A percentile compares a stretch with the other conserved stretches of the same genome.
These are phyloP conservation scores for Dictyostelium brefeldianum DNA, from an alignment of 78 protist genomes.

Conservation along the genomic window DNA sequence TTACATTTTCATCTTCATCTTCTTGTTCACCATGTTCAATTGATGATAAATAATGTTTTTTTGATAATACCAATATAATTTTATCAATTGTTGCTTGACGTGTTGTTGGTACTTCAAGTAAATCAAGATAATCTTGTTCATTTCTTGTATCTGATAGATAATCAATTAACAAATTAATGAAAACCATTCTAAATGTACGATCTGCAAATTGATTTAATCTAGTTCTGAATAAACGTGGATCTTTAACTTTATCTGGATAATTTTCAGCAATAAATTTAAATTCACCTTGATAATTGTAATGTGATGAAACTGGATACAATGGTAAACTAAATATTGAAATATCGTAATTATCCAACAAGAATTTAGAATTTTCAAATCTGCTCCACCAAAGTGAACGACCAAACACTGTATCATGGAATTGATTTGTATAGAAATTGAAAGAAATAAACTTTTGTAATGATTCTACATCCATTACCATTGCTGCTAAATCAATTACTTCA, in stretches of 20 bases:
- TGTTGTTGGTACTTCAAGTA: too few relatives aligned
- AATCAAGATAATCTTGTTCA: too few relatives aligned
- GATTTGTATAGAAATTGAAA: neutral
- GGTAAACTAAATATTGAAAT: neutral
- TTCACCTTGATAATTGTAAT: neutral
- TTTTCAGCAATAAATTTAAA: neutral
- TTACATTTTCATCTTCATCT: too few relatives aligned
- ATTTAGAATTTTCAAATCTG: neutral
- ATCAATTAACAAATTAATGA: neutral
- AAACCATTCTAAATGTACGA: neutral
- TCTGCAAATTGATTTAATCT: neutral
- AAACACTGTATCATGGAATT: neutral
- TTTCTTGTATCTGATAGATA: neutral
- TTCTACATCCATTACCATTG: neutral
- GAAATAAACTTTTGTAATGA: neutral
- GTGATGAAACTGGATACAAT: neutral
- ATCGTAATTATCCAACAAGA: neutral
- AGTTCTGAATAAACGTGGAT: neutral
- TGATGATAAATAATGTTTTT: too few relatives aligned
- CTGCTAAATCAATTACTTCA: neutral
- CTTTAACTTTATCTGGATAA: neutral
- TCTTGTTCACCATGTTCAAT: too few relatives aligned
- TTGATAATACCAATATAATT: too few relatives aligned
- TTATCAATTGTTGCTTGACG: too few relatives aligned
- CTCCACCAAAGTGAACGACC: neutral